These are phyloP conservation scores for Przewalskia tangutica DNA, from an alignment of 257 asterid genomes.

Conservation along the genomic window DNA sequence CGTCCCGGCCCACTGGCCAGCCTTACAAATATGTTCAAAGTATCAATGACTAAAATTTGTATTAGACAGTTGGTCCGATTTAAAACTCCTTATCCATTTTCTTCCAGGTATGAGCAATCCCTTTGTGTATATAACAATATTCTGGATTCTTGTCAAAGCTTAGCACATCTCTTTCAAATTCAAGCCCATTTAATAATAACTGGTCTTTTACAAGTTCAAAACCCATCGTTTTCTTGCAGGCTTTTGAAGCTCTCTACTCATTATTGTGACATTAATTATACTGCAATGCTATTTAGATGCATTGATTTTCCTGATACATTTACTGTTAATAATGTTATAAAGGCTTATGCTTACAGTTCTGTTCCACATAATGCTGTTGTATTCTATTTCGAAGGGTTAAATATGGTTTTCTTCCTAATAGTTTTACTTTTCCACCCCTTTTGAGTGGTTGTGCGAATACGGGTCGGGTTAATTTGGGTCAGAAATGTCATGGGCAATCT, in stretches of 20 bases:
- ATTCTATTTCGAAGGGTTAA: slow-evolving; percentile 47
- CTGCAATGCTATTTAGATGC: slow-evolving; percentile 33
- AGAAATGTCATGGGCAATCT: slow-evolving; percentile 54
- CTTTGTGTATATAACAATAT: background rate
- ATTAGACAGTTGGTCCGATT: too few species aligned
- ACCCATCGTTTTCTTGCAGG: slow-evolving; percentile 52
- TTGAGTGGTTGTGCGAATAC: slow-evolving; percentile 48
- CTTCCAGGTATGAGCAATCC: too few species aligned
- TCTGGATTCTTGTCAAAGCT: slow-evolving; percentile 30
- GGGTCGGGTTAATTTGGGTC: slow-evolving; percentile 37
- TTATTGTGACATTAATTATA: slow-evolving; percentile 23
- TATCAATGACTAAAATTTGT: too few species aligned
- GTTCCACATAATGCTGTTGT: slow-evolving; percentile 27
- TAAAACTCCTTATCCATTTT: too few species aligned
- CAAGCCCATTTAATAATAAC: slow-evolving; percentile 46
- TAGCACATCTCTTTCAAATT: slow-evolving; percentile 39
- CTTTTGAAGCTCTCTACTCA: slow-evolving; percentile 32
- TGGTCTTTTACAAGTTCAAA: slow-evolving; percentile 31
- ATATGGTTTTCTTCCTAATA: slow-evolving; percentile 40
- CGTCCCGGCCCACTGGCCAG: too few species aligned
- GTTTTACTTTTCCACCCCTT: slow-evolving; percentile 52
- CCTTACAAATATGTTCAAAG: too few species aligned
- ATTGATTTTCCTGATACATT: slow-evolving; percentile 42
- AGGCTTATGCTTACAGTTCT: slow-evolving; percentile 31
- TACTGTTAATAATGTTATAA: slow-evolving; percentile 48